A percentile compares a stretch with the other conserved stretches of the same genome.
These are phyloP conservation scores for Lactarius sanguifluus DNA, from an alignment of 768 basidiomycete species.

Conservation along the genomic window DNA sequence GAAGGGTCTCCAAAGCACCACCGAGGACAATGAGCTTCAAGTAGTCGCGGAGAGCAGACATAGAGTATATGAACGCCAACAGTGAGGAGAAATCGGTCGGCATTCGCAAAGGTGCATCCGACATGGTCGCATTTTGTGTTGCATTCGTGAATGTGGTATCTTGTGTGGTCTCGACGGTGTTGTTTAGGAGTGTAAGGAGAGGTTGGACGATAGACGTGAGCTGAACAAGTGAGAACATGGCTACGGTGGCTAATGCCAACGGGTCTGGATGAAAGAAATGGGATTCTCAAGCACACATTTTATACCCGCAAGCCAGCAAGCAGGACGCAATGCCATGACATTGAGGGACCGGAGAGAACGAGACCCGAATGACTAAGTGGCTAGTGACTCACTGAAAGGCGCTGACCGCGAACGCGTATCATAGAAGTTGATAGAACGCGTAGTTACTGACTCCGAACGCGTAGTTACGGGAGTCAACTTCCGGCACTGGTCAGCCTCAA, in stretches of 20 bases:
- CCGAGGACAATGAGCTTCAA: conserved; percentile 62
- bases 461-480: too few relatives aligned
- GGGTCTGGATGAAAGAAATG: neutral
- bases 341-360: neutral
- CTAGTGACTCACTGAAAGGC: too few relatives aligned
- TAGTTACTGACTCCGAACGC: too few relatives aligned
- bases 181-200: conserved; percentile 11
- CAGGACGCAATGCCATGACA: neutral
- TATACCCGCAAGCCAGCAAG: conserved; percentile 3
- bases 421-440: too few relatives aligned
- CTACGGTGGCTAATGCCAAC: neutral
- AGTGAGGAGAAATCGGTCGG: conserved; percentile 38
- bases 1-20: conserved; percentile 56
- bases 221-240: conserved; percentile 13
- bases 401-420: too few relatives aligned
- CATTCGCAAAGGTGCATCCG: conserved; percentile 12
- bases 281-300: neutral
- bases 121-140: conserved; percentile 12
- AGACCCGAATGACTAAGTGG: too few relatives aligned
- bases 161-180: neutral
- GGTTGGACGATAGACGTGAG: conserved; percentile 8
- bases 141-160: neutral
- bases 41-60: conserved; percentile 61
- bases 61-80: conserved; percentile 49
- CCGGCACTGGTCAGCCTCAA: too few relatives aligned